Base-by-base conservation (phyloP, 1,139 yeast species). In the Suhomyces maxii region DNA sequence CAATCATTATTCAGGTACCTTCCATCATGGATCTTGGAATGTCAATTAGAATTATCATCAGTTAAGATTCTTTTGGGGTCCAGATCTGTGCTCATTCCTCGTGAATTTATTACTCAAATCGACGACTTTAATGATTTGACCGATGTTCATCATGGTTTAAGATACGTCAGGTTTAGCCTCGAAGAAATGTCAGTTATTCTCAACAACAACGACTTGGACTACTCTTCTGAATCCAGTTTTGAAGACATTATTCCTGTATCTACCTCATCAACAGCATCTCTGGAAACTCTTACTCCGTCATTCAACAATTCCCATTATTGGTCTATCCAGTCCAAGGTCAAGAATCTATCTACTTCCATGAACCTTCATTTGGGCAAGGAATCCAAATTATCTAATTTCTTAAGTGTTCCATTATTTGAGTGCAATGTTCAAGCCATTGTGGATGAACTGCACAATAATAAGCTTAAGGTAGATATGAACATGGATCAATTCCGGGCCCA, bases 71-170 rank as follows among this genome's bases (percentile, higher is more conserved):
- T 64, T 8, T 47, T 83, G 8, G 89, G 89, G 0, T 76, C 88
- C 0, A 70, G 88, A 42, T 84, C 89, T 0, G 76, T 84, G 0
- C 69, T 84, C 43, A 73, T 84, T 51, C 82, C 73, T 11, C 53
- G 77, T 9, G 69, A 73, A 18, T 68, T 70, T 40, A 54, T 72
- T 6, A 61, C 73, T 38, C 61, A 67, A 32, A 50, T 56, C 2
- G 59, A 72, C 1, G 46, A 39, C 7, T 64, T 73, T 30, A 65
- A 68, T 41, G 83, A 80, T 55, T 57, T 68, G 34, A 67, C 73
- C 18, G 56, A 51, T 4, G 65, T 66, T 34, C 71, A 73, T 12
- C 68, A 72, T 42, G 63, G 60, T 9, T 58, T 80, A 42, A 65
- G 83, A 53, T 72, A 67, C 30, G 49, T 51, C 14, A 46, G 46